phyloP scores from a whole-genome alignment of 2,329 filamentous ascomycete genomes.

The Hymenoscyphus fraxineus region DNA sequence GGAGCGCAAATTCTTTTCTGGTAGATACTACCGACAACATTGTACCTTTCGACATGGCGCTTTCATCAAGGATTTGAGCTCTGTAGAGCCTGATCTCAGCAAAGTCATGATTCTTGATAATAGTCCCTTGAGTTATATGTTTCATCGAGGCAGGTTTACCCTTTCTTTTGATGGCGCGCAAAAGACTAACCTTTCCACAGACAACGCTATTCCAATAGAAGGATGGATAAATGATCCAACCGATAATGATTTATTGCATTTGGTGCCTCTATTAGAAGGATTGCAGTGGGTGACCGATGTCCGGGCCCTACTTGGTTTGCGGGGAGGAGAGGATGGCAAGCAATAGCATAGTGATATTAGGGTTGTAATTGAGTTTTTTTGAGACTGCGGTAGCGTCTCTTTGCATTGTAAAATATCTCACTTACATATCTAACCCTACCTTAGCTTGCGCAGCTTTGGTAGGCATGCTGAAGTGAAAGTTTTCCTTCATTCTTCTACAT shows the following conservation, averaged over 20 bases:
- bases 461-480: not conserved
- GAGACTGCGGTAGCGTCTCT: not conserved
- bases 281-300: conserved; percentile 97
- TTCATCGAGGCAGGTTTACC: conserved; percentile 77
- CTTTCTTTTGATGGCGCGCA: conserved; percentile 6
- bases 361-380: conserved; percentile 7
- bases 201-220: conserved; percentile 98
- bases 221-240: conserved; percentile 99
- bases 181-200: conserved; percentile 44
- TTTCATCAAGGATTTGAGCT: conserved; percentile 96
- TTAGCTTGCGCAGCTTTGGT: not conserved
- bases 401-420: not conserved
- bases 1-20: conserved; percentile 93
- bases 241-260: conserved; percentile 88
- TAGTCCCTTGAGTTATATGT: conserved; percentile 95
- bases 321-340: conserved; percentile 76
- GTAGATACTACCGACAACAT: conserved; percentile 92
- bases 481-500: too few relatives aligned
- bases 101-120: conserved; percentile 99
- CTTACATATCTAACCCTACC: not conserved
- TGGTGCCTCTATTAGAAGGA: conserved; percentile 88
- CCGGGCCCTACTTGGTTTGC: conserved; percentile 79
- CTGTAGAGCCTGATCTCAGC: conserved; percentile 93
- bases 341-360: conserved; percentile 27
- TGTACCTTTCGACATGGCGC: conserved; percentile 94